Evolutionary conservation across 1,139 yeast species (phyloP), one percentile per base, ranked within the genome.

Genomic region (Suhomyces yuchorum): DNA sequence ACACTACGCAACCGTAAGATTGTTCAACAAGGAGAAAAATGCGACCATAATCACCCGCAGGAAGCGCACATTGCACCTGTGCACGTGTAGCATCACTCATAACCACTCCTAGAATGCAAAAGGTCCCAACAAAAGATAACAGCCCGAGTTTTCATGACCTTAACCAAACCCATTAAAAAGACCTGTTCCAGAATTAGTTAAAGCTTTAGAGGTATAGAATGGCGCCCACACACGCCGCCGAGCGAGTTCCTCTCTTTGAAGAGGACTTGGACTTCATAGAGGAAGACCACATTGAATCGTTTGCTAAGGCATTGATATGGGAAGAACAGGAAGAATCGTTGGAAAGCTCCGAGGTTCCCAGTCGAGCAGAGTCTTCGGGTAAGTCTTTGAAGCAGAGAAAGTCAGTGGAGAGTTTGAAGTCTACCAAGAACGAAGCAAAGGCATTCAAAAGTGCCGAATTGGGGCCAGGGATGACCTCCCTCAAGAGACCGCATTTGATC

Each of bases 231-330:
- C 12, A 11, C n/a, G 17, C 24, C 34, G n/a, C 7, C 5, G 24
- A 14, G 7, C 40, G 40, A 20, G 34, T 30, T 17, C 47, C 50
- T 4, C 55, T 59, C 6, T 67, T 53, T 50, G 75, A 71, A 41
- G 73, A 68, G 40, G 66, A 67, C 8, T 55, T 57, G 11, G 71
- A 72, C 51, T 72, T 64, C 53, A 60, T 74, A 32, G 56, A 71
- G 49, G 74, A 71, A 43, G 64, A 62, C 11, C 75, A 75, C 50
- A 72, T 75, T 18, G 62, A 66, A 32, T 67, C 71, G 37, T 75
- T 75, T 56, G 78, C 77, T 12, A 66, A 63, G 40, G 79, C 79
- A 0, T 54, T 75, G 19, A 58, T 62, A 4, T 73, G 77, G 75
- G 77, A 72, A 34, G 72, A 70, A 17, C 53, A 58, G 19, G 69